Percentiles rank a stretch among this genome's conserved stretches.
phyloP scores from a whole-genome alignment of 2,329 filamentous ascomycete species.

The Nannizziopsis barbatae region DNA sequence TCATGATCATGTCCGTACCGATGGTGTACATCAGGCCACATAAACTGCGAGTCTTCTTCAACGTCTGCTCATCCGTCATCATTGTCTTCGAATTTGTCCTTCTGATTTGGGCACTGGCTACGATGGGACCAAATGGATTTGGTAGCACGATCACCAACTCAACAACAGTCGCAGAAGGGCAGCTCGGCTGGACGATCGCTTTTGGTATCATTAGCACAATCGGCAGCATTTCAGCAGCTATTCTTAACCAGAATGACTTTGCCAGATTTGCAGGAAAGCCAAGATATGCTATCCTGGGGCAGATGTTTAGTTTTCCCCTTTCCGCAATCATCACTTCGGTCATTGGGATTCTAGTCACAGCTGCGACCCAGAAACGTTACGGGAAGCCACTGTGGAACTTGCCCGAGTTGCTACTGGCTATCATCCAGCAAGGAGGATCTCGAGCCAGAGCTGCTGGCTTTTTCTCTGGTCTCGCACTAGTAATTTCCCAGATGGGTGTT shows the following conservation, averaged over 20 bases:
- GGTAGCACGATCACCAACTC: slow-evolving; percentile 8
- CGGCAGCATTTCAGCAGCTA: slow-evolving; percentile 37
- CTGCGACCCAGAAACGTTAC: slow-evolving; percentile 25
- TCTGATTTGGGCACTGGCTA: slow-evolving; percentile 13
- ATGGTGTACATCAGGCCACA: slow-evolving; percentile 38
- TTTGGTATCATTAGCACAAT: slow-evolving; percentile 35
- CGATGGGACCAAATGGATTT: slow-evolving; percentile 11
- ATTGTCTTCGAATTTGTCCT: slow-evolving; percentile 12
- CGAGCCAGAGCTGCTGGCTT: slow-evolving; percentile 36
- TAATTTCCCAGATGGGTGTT: slow-evolving; percentile 38
- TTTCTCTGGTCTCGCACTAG: slow-evolving; percentile 38
- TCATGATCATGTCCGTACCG: slow-evolving; percentile 29
- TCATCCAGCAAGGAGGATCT: slow-evolving; percentile 25
- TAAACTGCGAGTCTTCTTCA: slow-evolving; percentile 11
- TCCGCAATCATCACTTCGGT: slow-evolving; percentile 9
- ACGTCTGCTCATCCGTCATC: slow-evolving; percentile 8
- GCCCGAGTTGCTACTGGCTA: slow-evolving; percentile 32
- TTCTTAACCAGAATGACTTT: slow-evolving; percentile 39
- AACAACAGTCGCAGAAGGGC: neutral
- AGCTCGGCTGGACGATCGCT: slow-evolving; percentile 29
- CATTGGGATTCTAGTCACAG: slow-evolving; percentile 28
- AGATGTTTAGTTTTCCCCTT: slow-evolving; percentile 28
- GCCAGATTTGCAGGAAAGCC: slow-evolving; percentile 34
- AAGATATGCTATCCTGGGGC: slow-evolving; percentile 34
- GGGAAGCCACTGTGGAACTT: slow-evolving; percentile 36